Evolutionary conservation across 371 early-diverging fungal genomes (phyloP).

Genomic region (Zychaea mexicana): DNA sequence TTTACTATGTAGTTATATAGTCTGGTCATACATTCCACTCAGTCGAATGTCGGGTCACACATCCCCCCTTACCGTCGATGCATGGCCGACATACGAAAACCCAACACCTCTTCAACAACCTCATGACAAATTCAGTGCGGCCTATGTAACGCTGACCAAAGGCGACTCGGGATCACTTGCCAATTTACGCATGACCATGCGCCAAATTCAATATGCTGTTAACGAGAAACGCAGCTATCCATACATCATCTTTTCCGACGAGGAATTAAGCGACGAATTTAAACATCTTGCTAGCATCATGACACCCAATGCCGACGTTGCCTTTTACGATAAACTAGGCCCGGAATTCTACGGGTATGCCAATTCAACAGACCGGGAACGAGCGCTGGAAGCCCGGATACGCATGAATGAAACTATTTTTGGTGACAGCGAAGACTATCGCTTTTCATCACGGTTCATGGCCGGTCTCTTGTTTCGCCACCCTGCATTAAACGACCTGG

Average conservation of each 20-base stretch:
- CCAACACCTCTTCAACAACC: conserved; percentile 25
- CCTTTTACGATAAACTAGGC: conserved; percentile 35
- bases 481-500: conserved; percentile 35
- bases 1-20: neutral
- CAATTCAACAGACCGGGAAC: conserved; percentile 20
- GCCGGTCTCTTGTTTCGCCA: conserved; percentile 45
- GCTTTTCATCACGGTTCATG: conserved; percentile 48
- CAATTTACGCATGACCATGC: conserved; percentile 37
- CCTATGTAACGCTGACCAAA: conserved; percentile 43
- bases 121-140: conserved; percentile 38
- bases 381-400: conserved; percentile 32
- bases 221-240: conserved; percentile 38
- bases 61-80: neutral
- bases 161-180: conserved; percentile 31
- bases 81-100: conserved; percentile 1
- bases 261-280: conserved; percentile 34
- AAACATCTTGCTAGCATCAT: conserved; percentile 33
- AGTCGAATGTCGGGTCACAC: neutral
- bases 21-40: neutral
- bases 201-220: conserved; percentile 39
- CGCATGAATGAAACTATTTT: conserved; percentile 31
- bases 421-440: conserved; percentile 46
- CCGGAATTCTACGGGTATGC: conserved; percentile 34
- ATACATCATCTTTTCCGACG: conserved; percentile 43
- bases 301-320: conserved; percentile 16